Evolutionary conservation across 176 grass and related monocot genomes (phyloP).

Genomic region (Zoysia japonica): DNA sequence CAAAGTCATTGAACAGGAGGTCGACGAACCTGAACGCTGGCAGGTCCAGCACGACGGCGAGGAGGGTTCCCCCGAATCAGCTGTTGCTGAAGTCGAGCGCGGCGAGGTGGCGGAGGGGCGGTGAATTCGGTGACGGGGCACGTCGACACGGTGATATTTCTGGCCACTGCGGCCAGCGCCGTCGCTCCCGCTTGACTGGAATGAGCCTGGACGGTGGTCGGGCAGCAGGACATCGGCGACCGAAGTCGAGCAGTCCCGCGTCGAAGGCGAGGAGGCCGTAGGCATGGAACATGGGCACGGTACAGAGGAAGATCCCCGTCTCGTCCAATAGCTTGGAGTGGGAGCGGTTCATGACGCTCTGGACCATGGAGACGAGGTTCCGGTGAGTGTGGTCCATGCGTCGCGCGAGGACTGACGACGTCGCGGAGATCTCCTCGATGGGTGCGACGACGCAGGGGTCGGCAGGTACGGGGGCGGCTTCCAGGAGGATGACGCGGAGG

Average conservation of each 20-base stretch:
- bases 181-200: no score
- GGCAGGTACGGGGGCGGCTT: constrained; percentile 1
- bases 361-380: constrained; percentile 86
- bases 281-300: constrained; percentile 91
- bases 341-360: constrained; percentile 80
- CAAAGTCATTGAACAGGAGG: no score
- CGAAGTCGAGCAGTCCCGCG: constrained; percentile 76
- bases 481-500: constrained; percentile 70
- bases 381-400: constrained; percentile 58
- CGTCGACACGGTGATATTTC: no score
- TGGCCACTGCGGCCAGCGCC: no score
- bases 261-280: constrained; percentile 89
- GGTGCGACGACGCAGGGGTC: constrained; percentile 60
- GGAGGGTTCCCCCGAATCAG: no score
- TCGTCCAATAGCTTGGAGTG: constrained; percentile 50
- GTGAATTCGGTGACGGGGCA: no score
- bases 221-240: not conserved
- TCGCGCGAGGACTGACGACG: constrained; percentile 36
- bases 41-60: no score
- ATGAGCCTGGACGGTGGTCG: no score
- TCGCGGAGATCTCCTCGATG: constrained; percentile 65
- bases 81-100: no score
- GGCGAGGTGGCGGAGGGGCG: no score
- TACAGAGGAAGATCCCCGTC: constrained; percentile 79
- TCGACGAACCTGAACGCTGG: no score